These are phyloP conservation scores for Knufia petricola DNA, from an alignment of 2,329 filamentous ascomycete genomes.

Conservation along the genomic window DNA sequence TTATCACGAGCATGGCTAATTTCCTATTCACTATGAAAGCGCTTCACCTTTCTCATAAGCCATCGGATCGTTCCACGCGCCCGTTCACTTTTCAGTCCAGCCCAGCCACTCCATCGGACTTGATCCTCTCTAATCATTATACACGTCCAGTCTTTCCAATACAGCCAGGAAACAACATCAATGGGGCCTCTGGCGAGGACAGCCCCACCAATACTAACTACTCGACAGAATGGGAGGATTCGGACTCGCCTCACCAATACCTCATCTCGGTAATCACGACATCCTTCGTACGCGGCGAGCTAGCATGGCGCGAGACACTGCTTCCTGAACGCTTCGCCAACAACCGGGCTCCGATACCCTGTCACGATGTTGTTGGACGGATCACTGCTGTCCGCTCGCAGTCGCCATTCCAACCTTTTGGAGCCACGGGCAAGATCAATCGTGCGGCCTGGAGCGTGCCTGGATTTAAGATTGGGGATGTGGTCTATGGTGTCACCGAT, in stretches of 20 bases:
- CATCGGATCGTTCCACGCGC: not conserved
- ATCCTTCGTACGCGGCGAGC: slow-evolving; percentile 32
- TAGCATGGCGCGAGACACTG: slow-evolving; percentile 24
- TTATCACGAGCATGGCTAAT: too few species aligned
- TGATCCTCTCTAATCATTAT: slow-evolving; percentile 29
- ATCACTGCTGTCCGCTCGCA: slow-evolving; percentile 20
- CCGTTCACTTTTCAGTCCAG: slow-evolving; percentile 12
- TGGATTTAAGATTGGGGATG: slow-evolving; percentile 32
- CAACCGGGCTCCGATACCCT: slow-evolving; percentile 29
- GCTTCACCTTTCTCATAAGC: not conserved
- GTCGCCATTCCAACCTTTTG: not conserved
- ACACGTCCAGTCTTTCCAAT: slow-evolving; percentile 26
- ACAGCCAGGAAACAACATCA: slow-evolving; percentile 25
- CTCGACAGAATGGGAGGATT: too few species aligned
- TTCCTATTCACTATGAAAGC: too few species aligned
- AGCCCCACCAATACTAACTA: not conserved
- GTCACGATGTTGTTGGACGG: slow-evolving; percentile 34
- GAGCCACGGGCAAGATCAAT: slow-evolving; percentile 11
- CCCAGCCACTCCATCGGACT: slow-evolving; percentile 20
- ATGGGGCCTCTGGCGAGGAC: not conserved
- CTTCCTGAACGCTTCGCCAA: slow-evolving; percentile 24
- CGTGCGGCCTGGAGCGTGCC: slow-evolving; percentile 14
- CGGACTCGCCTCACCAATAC: too few species aligned
- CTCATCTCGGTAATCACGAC: slow-evolving; percentile 33
- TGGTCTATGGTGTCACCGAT: slow-evolving; percentile 32